These are phyloP conservation scores for Naganishia kalamii DNA, from an alignment of 768 basidiomycete genomes.

Conservation along the genomic window DNA sequence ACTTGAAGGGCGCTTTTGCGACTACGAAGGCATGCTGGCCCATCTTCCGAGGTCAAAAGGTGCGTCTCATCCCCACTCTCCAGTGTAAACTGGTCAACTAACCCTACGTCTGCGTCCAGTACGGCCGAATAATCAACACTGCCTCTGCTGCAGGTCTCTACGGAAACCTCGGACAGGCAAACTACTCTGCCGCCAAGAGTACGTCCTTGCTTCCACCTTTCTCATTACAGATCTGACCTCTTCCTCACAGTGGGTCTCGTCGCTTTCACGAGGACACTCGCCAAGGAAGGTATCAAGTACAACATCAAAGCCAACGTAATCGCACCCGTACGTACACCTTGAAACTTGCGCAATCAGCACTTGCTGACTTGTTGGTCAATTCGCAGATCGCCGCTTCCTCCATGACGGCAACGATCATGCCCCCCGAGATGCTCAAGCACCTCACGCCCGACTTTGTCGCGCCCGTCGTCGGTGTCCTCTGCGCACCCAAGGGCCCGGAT, in stretches of 20 bases:
- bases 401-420: constrained; percentile 95
- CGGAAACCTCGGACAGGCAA: constrained; percentile 93
- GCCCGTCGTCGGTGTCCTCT: constrained; percentile 81
- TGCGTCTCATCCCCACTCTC: constrained; percentile 20
- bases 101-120: constrained; percentile 48
- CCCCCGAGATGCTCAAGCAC: constrained; percentile 85
- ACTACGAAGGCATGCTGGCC: constrained; percentile 96
- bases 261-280: constrained; percentile 85
- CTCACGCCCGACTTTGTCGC: constrained; percentile 86
- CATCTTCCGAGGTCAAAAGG: constrained; percentile 60
- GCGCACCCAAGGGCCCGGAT: constrained; percentile 61
- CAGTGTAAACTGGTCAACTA: background rate
- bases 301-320: constrained; percentile 79
- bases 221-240: background rate
- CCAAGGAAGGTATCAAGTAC: constrained; percentile 85
- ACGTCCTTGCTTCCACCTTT: constrained; percentile 3
- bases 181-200: constrained; percentile 94
- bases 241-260: constrained; percentile 65
- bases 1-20: constrained; percentile 85
- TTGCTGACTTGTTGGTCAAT: background rate
- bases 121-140: constrained; percentile 90
- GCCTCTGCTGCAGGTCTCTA: constrained; percentile 89
- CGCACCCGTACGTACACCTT: constrained; percentile 62
- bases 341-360: background rate
- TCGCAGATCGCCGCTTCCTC: constrained; percentile 81